These are phyloP conservation scores for Pecoramyces ruminantium DNA, from an alignment of 192 early-diverging fungal species.

Conservation along the genomic window DNA sequence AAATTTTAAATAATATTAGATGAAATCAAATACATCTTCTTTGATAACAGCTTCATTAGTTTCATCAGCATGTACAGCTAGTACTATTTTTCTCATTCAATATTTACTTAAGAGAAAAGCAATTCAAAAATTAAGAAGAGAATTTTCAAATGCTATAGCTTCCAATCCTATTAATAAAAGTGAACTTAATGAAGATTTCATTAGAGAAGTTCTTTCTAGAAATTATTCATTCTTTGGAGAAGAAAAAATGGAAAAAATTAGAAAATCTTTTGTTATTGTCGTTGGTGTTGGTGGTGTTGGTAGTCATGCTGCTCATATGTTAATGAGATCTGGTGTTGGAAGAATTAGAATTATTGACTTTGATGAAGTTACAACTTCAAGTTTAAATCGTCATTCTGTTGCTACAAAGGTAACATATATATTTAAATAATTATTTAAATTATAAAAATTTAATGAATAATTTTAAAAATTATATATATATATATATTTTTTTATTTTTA, in stretches of 20 bases:
- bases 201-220: conserved; percentile 67
- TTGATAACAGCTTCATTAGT: not conserved
- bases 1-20: not conserved
- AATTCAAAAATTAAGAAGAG: not conserved
- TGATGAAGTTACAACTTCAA: conserved; percentile 87
- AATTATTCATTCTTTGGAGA: conserved; percentile 82
- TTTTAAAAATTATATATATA: too few species aligned
- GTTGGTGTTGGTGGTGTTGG: conserved; percentile 94
- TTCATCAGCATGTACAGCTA: not conserved
- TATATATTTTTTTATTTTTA: too few species aligned
- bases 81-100: not conserved
- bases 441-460: too few species aligned
- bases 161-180: not conserved
- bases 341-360: conserved; percentile 85
- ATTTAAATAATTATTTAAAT: not conserved
- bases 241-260: conserved; percentile 51
- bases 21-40: not conserved
- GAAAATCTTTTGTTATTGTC: conserved; percentile 74
- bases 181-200: conserved; percentile 44
- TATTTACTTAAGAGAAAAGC: not conserved
- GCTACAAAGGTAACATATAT: not conserved
- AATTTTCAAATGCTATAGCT: not conserved
- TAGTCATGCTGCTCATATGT: conserved; percentile 63
- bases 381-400: conserved; percentile 71
- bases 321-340: conserved; percentile 73